Evolutionary conservation across 176 grass and related monocot species (phyloP), one percentile per base, ranked within the genome.

Genomic region (Puya raimondii): DNA sequence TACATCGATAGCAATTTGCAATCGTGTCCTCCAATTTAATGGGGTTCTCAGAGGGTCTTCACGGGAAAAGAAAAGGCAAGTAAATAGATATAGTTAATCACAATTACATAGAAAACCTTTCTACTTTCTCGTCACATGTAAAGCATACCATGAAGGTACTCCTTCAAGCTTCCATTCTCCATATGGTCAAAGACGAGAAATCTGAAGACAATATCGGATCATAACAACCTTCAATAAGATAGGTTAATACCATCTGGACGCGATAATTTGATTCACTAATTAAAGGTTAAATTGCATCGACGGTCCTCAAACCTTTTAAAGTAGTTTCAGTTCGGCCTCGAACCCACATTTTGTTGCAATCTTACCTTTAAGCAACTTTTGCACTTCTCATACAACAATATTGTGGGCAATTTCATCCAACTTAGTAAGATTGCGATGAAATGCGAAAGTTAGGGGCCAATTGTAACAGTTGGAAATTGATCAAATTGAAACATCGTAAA

Each of bases 31-130:
- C 93, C 93, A 97, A 52, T 87, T 83, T 73, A 97, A 66, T 20
- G 93, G 93, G 51, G 86, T 97, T 79, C 84, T 85, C 16, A 97
- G 82, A 57, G 93, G 93, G 65, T 97, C 93, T 97, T 84, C 23
- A 53, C 33, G 59, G 17, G 67, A 70, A 68, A 54, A 47, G 27
- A 61, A 61, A 20, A 61, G 5, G 10, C 2, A 17, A 2, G 16
- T 9, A 18, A 61, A 18, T 61, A 61, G 21, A 17, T 9, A 16
- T 22, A 61, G 14, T 20, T 22, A 18, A 61, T 61, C 17, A 22
- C 16, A 59, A 9, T 15, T 70, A 70, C 49, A 50, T 70, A 70
- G 16, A 2, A 70, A 52, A 49, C 21, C 10, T 23, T 70, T 50
- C 49, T 9, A 52, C 2, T 3, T 47, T 20, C 21, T n/a, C 0